Percentiles rank a stretch among this genome's conserved stretches.
Conservation (phyloP, 2,329 filamentous ascomycete genomes). For the Chaetomium sp. region DNA sequence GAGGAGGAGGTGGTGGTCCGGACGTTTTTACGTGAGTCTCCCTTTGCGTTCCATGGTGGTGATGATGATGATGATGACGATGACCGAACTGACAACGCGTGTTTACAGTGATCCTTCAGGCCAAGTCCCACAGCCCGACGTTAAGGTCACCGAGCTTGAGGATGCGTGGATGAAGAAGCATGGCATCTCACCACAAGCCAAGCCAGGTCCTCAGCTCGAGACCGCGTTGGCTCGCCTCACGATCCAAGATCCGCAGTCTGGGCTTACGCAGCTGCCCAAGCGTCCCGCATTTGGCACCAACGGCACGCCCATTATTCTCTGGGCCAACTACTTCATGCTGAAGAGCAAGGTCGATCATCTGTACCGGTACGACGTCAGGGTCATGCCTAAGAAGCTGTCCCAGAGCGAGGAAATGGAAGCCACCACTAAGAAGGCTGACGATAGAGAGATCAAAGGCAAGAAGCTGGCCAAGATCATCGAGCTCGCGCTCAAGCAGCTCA, state of each 20-base stretch:
- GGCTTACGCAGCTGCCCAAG: conserved; percentile 32
- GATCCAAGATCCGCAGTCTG: conserved; percentile 32
- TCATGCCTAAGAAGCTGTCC: conserved; percentile 18
- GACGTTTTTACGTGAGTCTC: conserved; percentile 29
- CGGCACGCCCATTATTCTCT: conserved; percentile 40
- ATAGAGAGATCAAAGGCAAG: conserved; percentile 18
- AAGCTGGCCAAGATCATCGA: conserved; percentile 40
- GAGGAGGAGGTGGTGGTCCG: conserved; percentile 15
- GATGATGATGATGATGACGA: conserved; percentile 8
- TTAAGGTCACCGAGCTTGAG: conserved; percentile 25
- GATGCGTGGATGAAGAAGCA: conserved; percentile 23
- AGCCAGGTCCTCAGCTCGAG: conserved; percentile 22
- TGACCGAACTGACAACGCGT: background rate
- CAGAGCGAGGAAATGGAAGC: conserved; percentile 6
- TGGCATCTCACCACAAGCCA: background rate
- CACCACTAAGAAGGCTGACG: conserved; percentile 5
- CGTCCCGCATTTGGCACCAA: conserved; percentile 44
- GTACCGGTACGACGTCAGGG: conserved; percentile 42
- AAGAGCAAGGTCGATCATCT: conserved; percentile 31
- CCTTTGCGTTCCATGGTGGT: background rate
- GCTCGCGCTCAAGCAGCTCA: conserved; percentile 33
- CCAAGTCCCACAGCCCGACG: conserved; percentile 25
- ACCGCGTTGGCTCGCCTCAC: too few species aligned
- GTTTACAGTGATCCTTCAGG: conserved; percentile 1
- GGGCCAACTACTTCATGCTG: conserved; percentile 50